A percentile compares a stretch with the other conserved stretches of the same genome.
Evolutionary conservation across 352 stramenopile genomes (phyloP).

Genomic region (Globisporangium cederbergense): DNA sequence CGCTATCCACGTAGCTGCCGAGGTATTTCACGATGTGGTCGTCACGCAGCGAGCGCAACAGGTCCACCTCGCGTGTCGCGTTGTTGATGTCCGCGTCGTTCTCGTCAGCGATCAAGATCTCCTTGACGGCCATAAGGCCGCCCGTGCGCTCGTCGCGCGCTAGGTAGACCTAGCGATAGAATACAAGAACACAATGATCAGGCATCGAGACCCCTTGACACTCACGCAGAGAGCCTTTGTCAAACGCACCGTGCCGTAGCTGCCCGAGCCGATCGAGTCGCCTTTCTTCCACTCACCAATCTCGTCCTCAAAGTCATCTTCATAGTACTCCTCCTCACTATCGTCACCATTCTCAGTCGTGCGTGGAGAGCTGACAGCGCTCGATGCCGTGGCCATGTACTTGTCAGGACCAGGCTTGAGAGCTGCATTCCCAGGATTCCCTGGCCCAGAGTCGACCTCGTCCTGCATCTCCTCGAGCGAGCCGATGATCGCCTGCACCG

Average conservation of each 20-base stretch:
- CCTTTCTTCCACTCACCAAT: conserved; percentile 57
- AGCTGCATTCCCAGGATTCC: neutral
- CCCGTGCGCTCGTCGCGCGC: conserved; percentile 90
- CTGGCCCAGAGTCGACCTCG: neutral
- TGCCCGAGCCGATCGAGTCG: conserved; percentile 53
- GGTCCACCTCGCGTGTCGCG: conserved; percentile 77
- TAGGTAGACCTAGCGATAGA: conserved; percentile 70
- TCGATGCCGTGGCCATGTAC: neutral
- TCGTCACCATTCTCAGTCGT: conserved; percentile 2
- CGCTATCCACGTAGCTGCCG: conserved; percentile 74
- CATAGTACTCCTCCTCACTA: conserved; percentile 27
- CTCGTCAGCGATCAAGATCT: conserved; percentile 43
- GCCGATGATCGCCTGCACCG: conserved; percentile 1
- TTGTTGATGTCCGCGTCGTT: conserved; percentile 30
- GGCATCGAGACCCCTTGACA: neutral
- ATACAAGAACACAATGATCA: neutral
- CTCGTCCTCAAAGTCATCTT: conserved; percentile 42
- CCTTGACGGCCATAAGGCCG: conserved; percentile 83
- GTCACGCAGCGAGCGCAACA: conserved; percentile 85
- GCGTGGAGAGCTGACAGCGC: neutral
- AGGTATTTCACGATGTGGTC: conserved; percentile 93
- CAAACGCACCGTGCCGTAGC: conserved; percentile 51
- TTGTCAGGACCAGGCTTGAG: neutral
- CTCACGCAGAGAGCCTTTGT: neutral
- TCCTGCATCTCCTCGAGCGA: conserved; percentile 13